phyloP scores from a whole-genome alignment of 2,329 filamentous ascomycete genomes.

The Juglanconis juglandina region DNA sequence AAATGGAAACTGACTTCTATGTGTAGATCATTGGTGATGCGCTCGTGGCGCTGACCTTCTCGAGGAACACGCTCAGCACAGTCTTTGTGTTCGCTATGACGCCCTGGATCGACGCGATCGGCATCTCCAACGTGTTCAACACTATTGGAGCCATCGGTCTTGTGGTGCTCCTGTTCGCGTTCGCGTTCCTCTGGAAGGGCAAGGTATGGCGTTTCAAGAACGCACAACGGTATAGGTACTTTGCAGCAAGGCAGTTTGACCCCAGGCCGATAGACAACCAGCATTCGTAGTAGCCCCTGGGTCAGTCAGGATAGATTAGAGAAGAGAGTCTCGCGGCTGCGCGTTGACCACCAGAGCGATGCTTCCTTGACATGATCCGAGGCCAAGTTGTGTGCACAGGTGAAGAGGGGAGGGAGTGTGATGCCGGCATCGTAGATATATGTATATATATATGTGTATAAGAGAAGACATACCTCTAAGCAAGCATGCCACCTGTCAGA shows the following conservation, averaged over 20 bases:
- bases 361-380: too few relatives aligned
- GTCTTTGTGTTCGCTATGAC: slow-evolving; percentile 19
- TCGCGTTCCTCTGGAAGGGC: slow-evolving; percentile 18
- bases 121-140: slow-evolving; percentile 19
- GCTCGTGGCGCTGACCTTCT: slow-evolving; percentile 18
- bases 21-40: slow-evolving; percentile 17
- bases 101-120: slow-evolving; percentile 15
- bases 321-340: too few relatives aligned
- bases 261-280: slow-evolving; percentile 17
- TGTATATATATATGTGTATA: too few relatives aligned
- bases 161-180: slow-evolving; percentile 16
- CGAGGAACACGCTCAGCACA: slow-evolving; percentile 18
- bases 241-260: slow-evolving; percentile 18
- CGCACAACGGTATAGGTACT: slow-evolving; percentile 14
- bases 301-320: not conserved
- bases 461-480: too few relatives aligned
- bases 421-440: too few relatives aligned
- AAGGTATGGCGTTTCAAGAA: slow-evolving; percentile 15
- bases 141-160: slow-evolving; percentile 18
- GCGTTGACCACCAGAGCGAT: too few relatives aligned
- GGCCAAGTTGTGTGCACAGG: too few relatives aligned
- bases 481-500: too few relatives aligned
- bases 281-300: not conserved
- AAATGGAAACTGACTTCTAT: not conserved
- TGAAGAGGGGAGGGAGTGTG: too few relatives aligned